Evolutionary conservation across 805 yeast genomes (phyloP), one percentile per base, ranked within the genome.

Genomic region (Kodamaea hsintzibuensis): DNA sequence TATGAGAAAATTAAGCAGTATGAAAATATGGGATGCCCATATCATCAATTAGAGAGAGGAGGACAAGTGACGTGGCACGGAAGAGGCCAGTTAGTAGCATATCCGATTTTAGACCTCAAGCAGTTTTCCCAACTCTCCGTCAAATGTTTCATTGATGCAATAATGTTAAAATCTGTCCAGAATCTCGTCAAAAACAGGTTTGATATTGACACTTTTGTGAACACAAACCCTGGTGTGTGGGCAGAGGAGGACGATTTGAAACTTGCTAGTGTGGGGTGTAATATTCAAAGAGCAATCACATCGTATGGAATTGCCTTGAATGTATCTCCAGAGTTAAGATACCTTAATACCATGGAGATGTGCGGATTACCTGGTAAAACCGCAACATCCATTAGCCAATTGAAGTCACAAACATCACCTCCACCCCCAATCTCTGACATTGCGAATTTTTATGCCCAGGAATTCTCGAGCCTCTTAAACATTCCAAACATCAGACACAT

Each of bases 11-110:
- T 67, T 42, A 39, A 56, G 48, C 57, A 57, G 37, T 73, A 65
- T 60, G 62, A 70, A 49, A 53, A 47, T 27, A 55, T 74, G 42
- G 79, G 79, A n/a, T 86, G 91, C 13, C 77, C 78, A 30, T 89
- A 83, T 63, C 80, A 85, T n/a, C 93, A 89, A 62, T 81, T 95
- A 0, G 84, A 84, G 51, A 76, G 99, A 57, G 99, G 99, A 13
- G 99, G 99, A 0, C 96, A 95, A 66, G 83, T 95, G 1, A 95
- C 99, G 0, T 95, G 89, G 77, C 99, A 95, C 72, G 98, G 98
- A 0, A 88, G 95, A 0, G 99, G 99, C 0, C 99, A 95, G 69
- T 66, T 91, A 39, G 97, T 92, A 1, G 83, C 90, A 4, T 95
- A 93, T 64, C 85, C 95, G 9, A 79, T 95, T 1, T 51, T 76